Evolutionary conservation across 129 eudicot species (phyloP).

Genomic region (Helianthus annuus): HanXRQr2.0-SUNRISE NC_035449.2:5324237-5324736

Average conservation of each 20-base stretch:
- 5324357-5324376: slow-evolving; percentile 43
- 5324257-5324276: neutral
- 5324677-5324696: no score
- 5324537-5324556: neutral
- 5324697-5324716: no score
- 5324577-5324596: no score
- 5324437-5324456: neutral
- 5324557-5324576: no score
- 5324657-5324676: no score
- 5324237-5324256: neutral
- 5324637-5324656: no score
- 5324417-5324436: slow-evolving; percentile 16
- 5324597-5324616: no score
- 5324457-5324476: neutral
- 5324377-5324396: slow-evolving; percentile 47
- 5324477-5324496: neutral
- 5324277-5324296: neutral
- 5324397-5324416: slow-evolving; percentile 48
- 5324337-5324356: slow-evolving; percentile 55
- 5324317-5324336: slow-evolving; percentile 43
- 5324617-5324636: no score
- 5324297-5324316: slow-evolving; percentile 27
- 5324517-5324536: neutral
- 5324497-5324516: neutral
- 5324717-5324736: no score